phyloP scores from a whole-genome alignment of 1,139 yeast genomes.

The Taphrina pruni region DNA sequence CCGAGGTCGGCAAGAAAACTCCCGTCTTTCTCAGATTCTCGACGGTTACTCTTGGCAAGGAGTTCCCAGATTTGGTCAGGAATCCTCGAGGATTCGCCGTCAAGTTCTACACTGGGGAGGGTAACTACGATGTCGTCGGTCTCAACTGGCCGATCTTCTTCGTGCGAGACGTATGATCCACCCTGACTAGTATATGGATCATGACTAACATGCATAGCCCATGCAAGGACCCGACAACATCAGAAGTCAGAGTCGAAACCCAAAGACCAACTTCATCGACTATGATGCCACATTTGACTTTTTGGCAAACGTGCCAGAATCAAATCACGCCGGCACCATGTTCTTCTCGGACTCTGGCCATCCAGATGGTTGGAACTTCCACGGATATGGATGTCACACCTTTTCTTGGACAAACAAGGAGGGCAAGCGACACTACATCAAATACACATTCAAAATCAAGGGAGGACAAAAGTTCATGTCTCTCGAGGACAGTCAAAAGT shows the following conservation, averaged over 20 bases:
- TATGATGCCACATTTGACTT: constrained; percentile 72
- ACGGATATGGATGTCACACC: constrained; percentile 76
- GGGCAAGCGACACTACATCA: constrained; percentile 71
- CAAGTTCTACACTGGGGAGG: constrained; percentile 63
- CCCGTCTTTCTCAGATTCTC: constrained; percentile 60
- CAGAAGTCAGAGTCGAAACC: constrained; percentile 69
- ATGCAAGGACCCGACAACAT: constrained; percentile 68
- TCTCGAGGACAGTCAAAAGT: constrained; percentile 63
- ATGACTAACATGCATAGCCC: constrained; percentile 54
- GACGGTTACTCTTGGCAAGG: constrained; percentile 65
- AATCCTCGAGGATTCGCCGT: constrained; percentile 66
- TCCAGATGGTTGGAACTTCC: constrained; percentile 66
- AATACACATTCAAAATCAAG: constrained; percentile 66
- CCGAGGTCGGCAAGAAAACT: constrained; percentile 58
- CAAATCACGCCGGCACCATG: constrained; percentile 67
- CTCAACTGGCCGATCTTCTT: constrained; percentile 66
- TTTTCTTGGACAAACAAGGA: constrained; percentile 70
- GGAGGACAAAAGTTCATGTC: constrained; percentile 65
- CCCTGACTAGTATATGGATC: no score
- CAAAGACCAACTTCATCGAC: constrained; percentile 54
- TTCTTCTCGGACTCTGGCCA: constrained; percentile 73
- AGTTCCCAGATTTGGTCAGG: constrained; percentile 63
- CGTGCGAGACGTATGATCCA: constrained; percentile 61
- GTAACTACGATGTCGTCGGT: constrained; percentile 61
- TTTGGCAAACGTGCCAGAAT: constrained; percentile 64